Conservation (phyloP, 768 basidiomycete species). For the Trametes meyenii region DNA sequence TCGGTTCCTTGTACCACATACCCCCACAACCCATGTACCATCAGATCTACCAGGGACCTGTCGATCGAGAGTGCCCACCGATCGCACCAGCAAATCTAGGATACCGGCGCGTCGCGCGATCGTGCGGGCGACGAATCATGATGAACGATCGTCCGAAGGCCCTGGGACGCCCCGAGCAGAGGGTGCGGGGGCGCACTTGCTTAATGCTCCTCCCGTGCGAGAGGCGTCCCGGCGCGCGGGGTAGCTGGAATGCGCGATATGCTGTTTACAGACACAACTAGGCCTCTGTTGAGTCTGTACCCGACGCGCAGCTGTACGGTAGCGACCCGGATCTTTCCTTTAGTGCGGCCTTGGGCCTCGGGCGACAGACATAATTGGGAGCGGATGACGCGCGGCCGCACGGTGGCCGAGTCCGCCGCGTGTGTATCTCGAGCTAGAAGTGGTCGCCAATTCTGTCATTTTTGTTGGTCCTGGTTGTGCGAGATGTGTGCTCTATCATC, state of each 20-base stretch:
- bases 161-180: neutral
- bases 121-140: constrained; percentile 12
- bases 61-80: constrained; percentile 18
- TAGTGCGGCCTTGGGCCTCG: constrained; percentile 7
- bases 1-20: constrained; percentile 22
- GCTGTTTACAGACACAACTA: neutral
- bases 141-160: constrained; percentile 14
- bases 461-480: too few species aligned
- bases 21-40: constrained; percentile 20
- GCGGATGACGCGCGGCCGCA: neutral
- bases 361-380: neutral
- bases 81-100: constrained; percentile 21
- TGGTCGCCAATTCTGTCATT: too few species aligned
- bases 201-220: neutral
- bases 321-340: constrained; percentile 21
- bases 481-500: neutral
- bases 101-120: constrained; percentile 4
- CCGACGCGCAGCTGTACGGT: neutral
- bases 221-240: constrained; percentile 6
- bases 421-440: neutral
- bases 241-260: constrained; percentile 21
- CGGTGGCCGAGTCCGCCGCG: neutral
- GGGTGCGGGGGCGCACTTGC: neutral
- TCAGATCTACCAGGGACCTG: constrained; percentile 20
- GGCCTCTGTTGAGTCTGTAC: neutral